phyloP scores from a whole-genome alignment of 148 eudicot genomes.

The Dysphania ambrosioides region DNA sequence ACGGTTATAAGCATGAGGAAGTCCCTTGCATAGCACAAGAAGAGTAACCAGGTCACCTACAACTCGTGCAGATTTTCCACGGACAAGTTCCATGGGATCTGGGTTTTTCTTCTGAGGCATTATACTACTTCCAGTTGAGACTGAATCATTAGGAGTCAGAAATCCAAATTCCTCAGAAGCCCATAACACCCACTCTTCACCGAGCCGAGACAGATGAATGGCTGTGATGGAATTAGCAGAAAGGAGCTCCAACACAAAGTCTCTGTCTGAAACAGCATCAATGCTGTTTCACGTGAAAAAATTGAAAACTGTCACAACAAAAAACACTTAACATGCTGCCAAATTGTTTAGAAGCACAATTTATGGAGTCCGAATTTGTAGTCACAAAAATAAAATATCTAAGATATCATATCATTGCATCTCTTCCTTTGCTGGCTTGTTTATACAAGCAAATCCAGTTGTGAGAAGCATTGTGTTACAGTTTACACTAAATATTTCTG shows the following conservation, averaged over 20 bases:
- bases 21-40: constrained; percentile 96
- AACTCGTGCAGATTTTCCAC: constrained; percentile 93
- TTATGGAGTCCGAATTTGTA: too few species aligned
- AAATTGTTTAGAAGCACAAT: too few species aligned
- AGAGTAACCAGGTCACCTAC: constrained; percentile 85
- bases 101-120: constrained; percentile 99
- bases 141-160: constrained; percentile 81
- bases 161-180: constrained; percentile 98
- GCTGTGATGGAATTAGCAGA: constrained; percentile 92
- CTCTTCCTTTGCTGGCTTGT: too few species aligned
- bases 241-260: constrained; percentile 92
- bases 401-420: neutral
- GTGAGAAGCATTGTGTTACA: neutral
- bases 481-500: neutral
- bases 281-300: constrained; percentile 56
- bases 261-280: constrained; percentile 98
- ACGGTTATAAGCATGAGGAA: constrained; percentile 95
- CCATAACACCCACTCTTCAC: constrained; percentile 99
- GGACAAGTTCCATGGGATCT: constrained; percentile 99
- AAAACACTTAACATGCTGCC: neutral
- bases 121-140: constrained; percentile 99
- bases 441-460: neutral
- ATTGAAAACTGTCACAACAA: constrained; percentile 22
- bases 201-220: constrained; percentile 91
- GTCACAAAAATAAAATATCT: too few species aligned